Percentiles rank a stretch among this genome's conserved stretches.
Evolutionary conservation across 306 rosid genomes (phyloP).

Genomic region (Fragaria vesca): DNA sequence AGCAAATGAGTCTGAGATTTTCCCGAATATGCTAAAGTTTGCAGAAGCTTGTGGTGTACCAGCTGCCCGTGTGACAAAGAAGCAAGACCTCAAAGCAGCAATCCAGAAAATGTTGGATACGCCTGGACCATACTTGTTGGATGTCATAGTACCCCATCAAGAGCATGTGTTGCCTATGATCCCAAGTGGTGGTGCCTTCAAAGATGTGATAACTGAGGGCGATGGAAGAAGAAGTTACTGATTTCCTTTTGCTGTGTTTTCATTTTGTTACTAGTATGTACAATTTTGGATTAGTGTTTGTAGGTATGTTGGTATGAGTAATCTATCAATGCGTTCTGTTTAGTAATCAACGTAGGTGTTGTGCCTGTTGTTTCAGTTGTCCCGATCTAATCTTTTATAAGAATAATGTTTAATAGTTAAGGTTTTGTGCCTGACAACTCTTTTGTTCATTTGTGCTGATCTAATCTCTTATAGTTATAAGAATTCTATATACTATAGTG

Average conservation of each 20-base stretch:
- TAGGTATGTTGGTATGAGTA: not conserved
- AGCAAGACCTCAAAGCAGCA: slow-evolving; percentile 60
- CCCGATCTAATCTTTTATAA: not conserved
- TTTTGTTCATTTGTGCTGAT: not conserved
- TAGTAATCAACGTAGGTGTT: not conserved
- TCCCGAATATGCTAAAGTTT: slow-evolving; percentile 75
- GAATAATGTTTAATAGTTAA: not conserved
- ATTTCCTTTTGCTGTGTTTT: not conserved
- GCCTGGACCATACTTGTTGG: slow-evolving; percentile 86
- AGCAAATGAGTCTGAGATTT: slow-evolving; percentile 56
- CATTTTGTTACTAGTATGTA: slow-evolving; percentile 23
- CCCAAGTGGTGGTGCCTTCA: slow-evolving; percentile 79
- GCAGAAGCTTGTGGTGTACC: slow-evolving; percentile 86
- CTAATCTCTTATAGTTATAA: not conserved
- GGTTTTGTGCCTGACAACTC: not conserved
- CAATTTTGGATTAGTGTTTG: slow-evolving; percentile 8
- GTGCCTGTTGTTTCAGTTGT: not conserved
- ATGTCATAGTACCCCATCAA: slow-evolving; percentile 91
- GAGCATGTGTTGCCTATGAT: slow-evolving; percentile 98
- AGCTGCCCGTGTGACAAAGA: slow-evolving; percentile 64
- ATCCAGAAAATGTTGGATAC: slow-evolving; percentile 81
- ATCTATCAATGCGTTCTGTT: not conserved
- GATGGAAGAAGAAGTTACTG: slow-evolving; percentile 70
- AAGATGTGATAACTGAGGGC: slow-evolving; percentile 85
- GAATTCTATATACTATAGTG: not conserved